Evolutionary conservation across 2,329 filamentous ascomycete genomes (phyloP), one percentile per base, ranked within the genome.

Genomic region (Chrysosporium queenslandicum): DNA sequence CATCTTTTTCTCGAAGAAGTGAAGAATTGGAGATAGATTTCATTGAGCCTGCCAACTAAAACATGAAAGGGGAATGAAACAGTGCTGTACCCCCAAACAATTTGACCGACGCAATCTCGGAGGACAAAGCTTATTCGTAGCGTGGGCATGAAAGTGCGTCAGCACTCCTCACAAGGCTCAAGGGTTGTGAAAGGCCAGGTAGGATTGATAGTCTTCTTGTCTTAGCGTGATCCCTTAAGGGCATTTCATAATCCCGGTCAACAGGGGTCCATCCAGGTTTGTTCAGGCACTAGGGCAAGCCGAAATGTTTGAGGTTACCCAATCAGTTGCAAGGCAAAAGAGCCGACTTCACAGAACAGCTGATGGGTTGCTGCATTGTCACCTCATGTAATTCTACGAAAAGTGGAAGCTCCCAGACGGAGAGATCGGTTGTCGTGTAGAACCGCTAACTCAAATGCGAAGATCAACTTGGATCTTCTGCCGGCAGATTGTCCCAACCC

Each of bases 381-480:
- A n/a, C n/a, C n/a, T n/a, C n/a, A n/a, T n/a, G n/a, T n/a, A n/a
- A n/a, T n/a, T n/a, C n/a, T n/a, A n/a, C n/a, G n/a, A n/a, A n/a
- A n/a, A n/a, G n/a, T n/a, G n/a, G n/a, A n/a, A n/a, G n/a, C n/a
- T n/a, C n/a, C n/a, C n/a, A n/a, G n/a, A n/a, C n/a, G n/a, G n/a
- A n/a, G n/a, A n/a, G n/a, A n/a, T n/a, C n/a, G n/a, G n/a, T n/a
- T n/a, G n/a, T n/a, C n/a, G n/a, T n/a, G n/a, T n/a, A n/a, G n/a
- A n/a, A n/a, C 39, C 12, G 11, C 14, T 14, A 6, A 12, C 9
- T 7, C 29, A 2, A 30, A 21, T 29, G 27, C 42, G 21, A 12
- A 46, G 42, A 46, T 46, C 42, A 16, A 16, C 42, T 46, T 16
- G 11, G 42, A 46, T 30, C 29, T 32, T 46, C 42, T n/a, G 42